Percentiles rank a stretch among this genome's conserved stretches.
Conservation (phyloP, 2,329 filamentous ascomycete species). For the Pseudomassariella vexata region DNA sequence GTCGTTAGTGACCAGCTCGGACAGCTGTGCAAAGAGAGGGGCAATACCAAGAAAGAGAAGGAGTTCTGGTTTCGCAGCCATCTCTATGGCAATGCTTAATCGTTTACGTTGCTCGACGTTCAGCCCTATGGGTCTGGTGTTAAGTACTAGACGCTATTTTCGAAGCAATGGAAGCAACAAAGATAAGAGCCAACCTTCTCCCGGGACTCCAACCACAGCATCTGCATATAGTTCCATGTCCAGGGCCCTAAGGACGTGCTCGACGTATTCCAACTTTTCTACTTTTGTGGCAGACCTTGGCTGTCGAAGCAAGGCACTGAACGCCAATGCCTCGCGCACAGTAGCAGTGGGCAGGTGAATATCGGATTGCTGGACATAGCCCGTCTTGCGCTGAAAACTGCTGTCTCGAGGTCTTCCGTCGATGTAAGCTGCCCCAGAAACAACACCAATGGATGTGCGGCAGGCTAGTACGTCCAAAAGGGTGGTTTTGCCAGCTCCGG, state of each 20-base stretch:
- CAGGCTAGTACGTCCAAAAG: conserved; percentile 22
- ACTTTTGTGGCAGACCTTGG: conserved; percentile 46
- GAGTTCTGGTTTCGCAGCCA: conserved; percentile 52
- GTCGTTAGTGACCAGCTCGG: too few species aligned
- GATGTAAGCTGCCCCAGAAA: conserved; percentile 73
- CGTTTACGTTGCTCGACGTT: conserved; percentile 55
- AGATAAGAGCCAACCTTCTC: too few species aligned
- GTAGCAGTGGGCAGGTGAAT: conserved; percentile 62
- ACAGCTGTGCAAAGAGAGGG: too few species aligned
- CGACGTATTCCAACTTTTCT: conserved; percentile 64
- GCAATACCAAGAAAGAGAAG: conserved; percentile 61
- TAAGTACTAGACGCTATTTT: too few species aligned
- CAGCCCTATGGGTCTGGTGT: too few species aligned
- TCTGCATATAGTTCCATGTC: conserved; percentile 64
- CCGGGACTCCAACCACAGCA: conserved; percentile 54
- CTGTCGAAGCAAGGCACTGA: conserved; percentile 61
- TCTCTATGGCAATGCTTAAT: conserved; percentile 50
- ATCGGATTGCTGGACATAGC: conserved; percentile 61
- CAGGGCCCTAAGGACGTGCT: conserved; percentile 62
- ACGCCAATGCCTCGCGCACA: conserved; percentile 59
- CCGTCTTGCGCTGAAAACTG: conserved; percentile 76
- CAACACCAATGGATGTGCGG: too few species aligned
- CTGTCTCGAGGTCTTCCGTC: conserved; percentile 66
- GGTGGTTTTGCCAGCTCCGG: conserved; percentile 27
- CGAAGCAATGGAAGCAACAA: too few species aligned